Conservation (phyloP, 2,329 filamentous ascomycete genomes). For the Claviceps cyperi region DNA sequence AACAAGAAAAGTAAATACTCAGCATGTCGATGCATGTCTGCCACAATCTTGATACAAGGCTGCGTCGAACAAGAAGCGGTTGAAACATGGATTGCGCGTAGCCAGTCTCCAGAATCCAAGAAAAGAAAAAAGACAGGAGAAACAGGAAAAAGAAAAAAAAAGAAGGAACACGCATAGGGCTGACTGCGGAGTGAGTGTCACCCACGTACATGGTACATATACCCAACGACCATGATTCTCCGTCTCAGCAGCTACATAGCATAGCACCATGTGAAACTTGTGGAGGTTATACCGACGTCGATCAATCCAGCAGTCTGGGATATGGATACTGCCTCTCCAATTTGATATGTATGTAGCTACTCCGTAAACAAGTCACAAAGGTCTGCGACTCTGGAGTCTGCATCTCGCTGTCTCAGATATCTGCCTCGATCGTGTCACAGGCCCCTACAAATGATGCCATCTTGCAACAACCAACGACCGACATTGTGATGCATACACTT, state of each 20-base stretch:
- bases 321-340: neutral
- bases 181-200: no score
- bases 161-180: neutral
- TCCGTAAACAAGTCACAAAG: no score
- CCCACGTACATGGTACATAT: no score
- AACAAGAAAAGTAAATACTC: neutral
- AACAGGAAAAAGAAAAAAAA: neutral
- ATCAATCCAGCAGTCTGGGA: slow-evolving; percentile 7
- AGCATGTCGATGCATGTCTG: neutral
- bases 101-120: neutral
- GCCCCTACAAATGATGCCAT: slow-evolving; percentile 2
- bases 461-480: neutral
- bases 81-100: neutral
- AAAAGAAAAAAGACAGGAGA: neutral
- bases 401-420: slow-evolving; percentile 1
- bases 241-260: neutral
- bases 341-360: no score
- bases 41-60: neutral
- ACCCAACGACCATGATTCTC: neutral
- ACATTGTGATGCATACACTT: neutral
- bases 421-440: neutral
- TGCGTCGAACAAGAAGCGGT: neutral
- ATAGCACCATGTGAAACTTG: neutral
- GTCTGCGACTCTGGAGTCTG: neutral
- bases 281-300: slow-evolving; percentile 5